Evolutionary conservation across 805 yeast species (phyloP), one percentile per base, ranked within the genome.

Genomic region (Candida tammaniensis): DNA sequence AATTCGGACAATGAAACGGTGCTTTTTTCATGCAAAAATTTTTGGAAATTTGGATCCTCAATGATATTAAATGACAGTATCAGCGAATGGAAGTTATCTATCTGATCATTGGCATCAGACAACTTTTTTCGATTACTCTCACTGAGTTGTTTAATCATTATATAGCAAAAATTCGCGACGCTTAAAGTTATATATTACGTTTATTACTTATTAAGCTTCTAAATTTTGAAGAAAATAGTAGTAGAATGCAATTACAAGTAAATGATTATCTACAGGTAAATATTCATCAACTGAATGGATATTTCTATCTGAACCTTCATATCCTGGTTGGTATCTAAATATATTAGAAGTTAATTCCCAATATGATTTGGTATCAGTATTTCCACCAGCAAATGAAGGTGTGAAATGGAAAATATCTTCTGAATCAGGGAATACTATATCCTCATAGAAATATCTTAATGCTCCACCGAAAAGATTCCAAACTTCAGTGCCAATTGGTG

Each of bases 351-450:
- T 55, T 45, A 66, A 57, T 15, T 54, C 57, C 72, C 72, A 66
- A 46, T 66, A 66, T 17, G 57, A 48, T 36, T 56, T 59, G 8
- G 72, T 66, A 44, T 66, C 72, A 3, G 72, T 65, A 41, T 64
- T 64, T 3, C 69, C 72, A 6, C 62, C 52, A 31, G 55, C 48
- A 17, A 61, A 47, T 20, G 44, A 53, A 0, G 72, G 72, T 1
- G 69, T 56, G 8, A 61, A 54, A 7, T 62, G 44, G 23, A 52
- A 51, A 1, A 52, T 46, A 7, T 57, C 59, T 22, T 47, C 46
- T 20, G 38, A 31, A 5, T 48, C 51, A 1, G 55, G 55, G 21
- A 60, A 46, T 8, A 34, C 8, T 4, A 34, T 11, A 16, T 64
- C 66, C 44, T 64, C 71, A 40, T 54, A 64, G 31, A 64, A 50